Evolutionary conservation across 257 asterid genomes (phyloP), one percentile per base, ranked within the genome.

Genomic region (Rauvolfia tetraphylla): DNA sequence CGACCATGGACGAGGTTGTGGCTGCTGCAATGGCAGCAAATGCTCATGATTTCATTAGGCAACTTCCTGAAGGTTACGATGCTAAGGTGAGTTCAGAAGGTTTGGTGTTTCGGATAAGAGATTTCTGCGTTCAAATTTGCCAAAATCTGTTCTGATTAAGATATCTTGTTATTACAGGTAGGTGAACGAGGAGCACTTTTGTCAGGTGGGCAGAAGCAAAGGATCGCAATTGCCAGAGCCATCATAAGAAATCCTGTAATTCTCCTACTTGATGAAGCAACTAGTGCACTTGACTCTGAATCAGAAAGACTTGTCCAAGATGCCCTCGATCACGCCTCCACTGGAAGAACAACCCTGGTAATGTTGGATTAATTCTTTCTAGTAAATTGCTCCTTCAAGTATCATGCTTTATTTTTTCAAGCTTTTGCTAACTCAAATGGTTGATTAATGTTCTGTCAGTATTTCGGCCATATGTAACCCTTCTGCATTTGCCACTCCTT

Each of bases 321-420:
- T 76, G 98, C 98, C 13, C 83, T 93, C 5, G 96, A 93, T 84
- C 92, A 90, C 84, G 96, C 96, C 68, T 89, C 92, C 49, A 74
- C 88, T 85, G 97, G 98, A 75, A 87, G 97, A 87, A 91, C 98
- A 1, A 93, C 98, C 44, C 80, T 93, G 92, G 97, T 92, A 87
- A 15, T 49, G 25, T 75, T 25, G 27, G 15, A 27, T 56, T 31
- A 58, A 4, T 14, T 62, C 62, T 63, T 39, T 54, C 14, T 7
- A 36, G 42, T 41, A 11, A 23, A 56, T 36, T 10, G 59, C 17
- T 0, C 31, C 2, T 46, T 75, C 15, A 34, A 72, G 25, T 14
- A 3, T 57, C 56, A 12, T 11, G 12, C 65, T 39, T 59, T 20
- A 14, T 6, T 5, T 29, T 41, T 29, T 27, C 25, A 1, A 58